Evolutionary conservation across 495 filamentous ascomycete species (phyloP).

Genomic region (Lophiostoma macrostomum): DNA sequence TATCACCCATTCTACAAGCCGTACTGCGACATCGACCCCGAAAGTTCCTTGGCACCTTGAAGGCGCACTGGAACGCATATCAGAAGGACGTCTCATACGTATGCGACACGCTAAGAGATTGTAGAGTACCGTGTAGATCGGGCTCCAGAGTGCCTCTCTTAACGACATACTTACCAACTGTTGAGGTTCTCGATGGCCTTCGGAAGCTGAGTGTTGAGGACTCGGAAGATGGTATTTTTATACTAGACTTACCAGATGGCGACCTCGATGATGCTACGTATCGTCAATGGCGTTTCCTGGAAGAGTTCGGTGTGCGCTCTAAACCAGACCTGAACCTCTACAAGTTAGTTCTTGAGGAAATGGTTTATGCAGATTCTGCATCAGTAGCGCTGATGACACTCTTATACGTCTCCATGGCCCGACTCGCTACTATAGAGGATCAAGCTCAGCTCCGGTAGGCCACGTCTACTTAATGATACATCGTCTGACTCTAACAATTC

Average conservation of each 20-base stretch:
- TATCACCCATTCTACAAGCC: background rate
- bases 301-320: background rate
- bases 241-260: background rate
- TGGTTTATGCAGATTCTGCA: background rate
- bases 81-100: background rate
- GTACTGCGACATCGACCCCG: background rate
- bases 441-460: no score
- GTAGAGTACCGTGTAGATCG: slow-evolving; percentile 3
- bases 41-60: slow-evolving; percentile 6
- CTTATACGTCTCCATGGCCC: background rate
- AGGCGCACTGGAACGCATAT: slow-evolving; percentile 10
- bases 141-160: background rate
- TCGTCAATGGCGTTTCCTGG: slow-evolving; percentile 2
- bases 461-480: no score
- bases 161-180: background rate
- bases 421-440: no score
- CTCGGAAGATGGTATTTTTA: background rate
- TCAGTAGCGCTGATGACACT: background rate
- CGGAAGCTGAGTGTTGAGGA: background rate
- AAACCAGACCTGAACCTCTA: slow-evolving; percentile 1
- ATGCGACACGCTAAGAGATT: background rate
- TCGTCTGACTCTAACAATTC: no score
- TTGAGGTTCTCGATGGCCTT: background rate
- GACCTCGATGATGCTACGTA: background rate
- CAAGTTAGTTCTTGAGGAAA: background rate